Conservation (phyloP, 2,329 filamentous ascomycete species). For the Verticillium zaregamsianum region DNA sequence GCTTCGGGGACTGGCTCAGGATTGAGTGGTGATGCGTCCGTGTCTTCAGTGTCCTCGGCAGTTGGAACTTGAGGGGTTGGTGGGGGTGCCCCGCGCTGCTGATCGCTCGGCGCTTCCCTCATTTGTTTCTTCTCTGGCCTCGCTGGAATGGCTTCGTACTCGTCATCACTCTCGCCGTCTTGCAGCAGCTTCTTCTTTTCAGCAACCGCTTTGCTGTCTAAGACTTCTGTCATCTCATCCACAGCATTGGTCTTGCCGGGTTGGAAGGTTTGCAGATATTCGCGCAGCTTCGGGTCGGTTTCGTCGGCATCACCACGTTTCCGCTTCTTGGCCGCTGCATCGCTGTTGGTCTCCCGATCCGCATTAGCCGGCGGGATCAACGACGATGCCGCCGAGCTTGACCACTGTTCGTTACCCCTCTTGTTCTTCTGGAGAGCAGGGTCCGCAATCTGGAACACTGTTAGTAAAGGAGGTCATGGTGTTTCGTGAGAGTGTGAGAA, state of each 20-base stretch:
- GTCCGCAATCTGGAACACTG: constrained; percentile 32
- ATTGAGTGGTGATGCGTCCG: background rate
- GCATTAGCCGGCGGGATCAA: background rate
- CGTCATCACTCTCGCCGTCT: constrained; percentile 65
- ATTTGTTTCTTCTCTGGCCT: constrained; percentile 43
- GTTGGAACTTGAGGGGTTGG: background rate
- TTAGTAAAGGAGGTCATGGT: background rate
- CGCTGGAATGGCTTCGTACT: constrained; percentile 64
- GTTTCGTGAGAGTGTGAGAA: background rate
- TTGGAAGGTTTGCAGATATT: constrained; percentile 83
- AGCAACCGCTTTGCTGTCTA: constrained; percentile 8
- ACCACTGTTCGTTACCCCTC: constrained; percentile 3
- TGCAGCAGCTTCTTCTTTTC: constrained; percentile 27
- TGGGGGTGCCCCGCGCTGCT: background rate
- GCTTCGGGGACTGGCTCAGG: constrained; percentile 8
- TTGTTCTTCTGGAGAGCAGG: constrained; percentile 26
- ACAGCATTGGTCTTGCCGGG: constrained; percentile 38
- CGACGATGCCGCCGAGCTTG: constrained; percentile 7
- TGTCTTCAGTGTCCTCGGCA: constrained; percentile 2
- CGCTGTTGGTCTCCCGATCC: constrained; percentile 7
- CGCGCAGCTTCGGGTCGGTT: constrained; percentile 75
- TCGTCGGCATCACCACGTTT: constrained; percentile 57
- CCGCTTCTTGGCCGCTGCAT: constrained; percentile 52
- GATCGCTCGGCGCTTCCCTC: constrained; percentile 10
- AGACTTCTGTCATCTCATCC: constrained; percentile 10